Evolutionary conservation across 1,139 yeast species (phyloP), one percentile per base, ranked within the genome.

Genomic region (Hyphopichia pseudoburtonii): DNA sequence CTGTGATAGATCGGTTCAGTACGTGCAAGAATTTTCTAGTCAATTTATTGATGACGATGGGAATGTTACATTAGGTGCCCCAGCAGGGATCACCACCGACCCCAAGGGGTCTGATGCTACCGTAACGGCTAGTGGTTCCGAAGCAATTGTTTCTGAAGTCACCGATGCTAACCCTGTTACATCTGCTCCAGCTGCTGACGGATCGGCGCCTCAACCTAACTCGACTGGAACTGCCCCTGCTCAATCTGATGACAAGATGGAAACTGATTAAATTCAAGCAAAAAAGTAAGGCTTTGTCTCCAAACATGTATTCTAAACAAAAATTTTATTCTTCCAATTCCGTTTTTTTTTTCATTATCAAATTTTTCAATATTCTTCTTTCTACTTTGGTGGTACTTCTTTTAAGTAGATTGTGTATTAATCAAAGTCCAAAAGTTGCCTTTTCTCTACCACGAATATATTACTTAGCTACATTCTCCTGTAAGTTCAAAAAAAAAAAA

Each of bases 1-100:
- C 62, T 76, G 94, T 37, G 83, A 80, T 35, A 79, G 99, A 61
- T 84, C 95, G 23, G 97, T 89, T 34, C 80, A 84, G 51, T 86
- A 76, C 56, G 73, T 87, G 51, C 82, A 84, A 57, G 87, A 84
- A 51, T 75, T 74, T 52, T 67, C 85, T 35, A 67, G 70, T 22
- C 85, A 82, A 51, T 86, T 80, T 56, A 82, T 86, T 53, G 88
- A 82, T 55, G 87, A 86, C 51, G 62, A 76, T 22, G 94, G 92
- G 17, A 70, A 74, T 30, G 88, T 82, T 27, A 66, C 70, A 27
- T 70, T 81, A 42, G 77, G 80, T 45, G 53, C 28, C 9, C 41
- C 38, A 12, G 48, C 36, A 4, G 32, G 36, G 9, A 36, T 37
- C 14, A 42, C 27, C 11, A 41, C 38, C 15, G 37, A 44, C 21